Evolutionary conservation across 73 alveolate species (phyloP).

Genomic region (Blepharisma stoltei): DNA sequence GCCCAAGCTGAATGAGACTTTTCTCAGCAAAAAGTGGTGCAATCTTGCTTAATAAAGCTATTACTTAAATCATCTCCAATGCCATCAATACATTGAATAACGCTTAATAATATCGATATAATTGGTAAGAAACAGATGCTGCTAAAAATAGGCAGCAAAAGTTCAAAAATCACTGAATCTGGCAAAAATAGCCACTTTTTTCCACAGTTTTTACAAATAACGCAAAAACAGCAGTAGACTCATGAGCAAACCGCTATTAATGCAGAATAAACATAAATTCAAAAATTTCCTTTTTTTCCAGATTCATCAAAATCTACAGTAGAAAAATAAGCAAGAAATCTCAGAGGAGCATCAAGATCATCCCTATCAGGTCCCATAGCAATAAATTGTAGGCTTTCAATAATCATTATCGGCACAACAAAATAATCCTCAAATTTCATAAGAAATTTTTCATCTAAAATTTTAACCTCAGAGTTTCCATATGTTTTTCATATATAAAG

Average conservation of each 20-base stretch:
- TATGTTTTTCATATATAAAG: neutral
- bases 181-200: no score
- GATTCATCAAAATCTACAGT: no score
- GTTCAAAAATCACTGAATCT: neutral
- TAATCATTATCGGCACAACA: neutral
- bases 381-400: neutral
- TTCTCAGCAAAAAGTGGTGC: constrained; percentile 21
- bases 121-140: constrained; percentile 2
- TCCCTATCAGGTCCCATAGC: constrained; percentile 17
- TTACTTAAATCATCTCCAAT: neutral
- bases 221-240: no score
- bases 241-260: no score
- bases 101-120: neutral
- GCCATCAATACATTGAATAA: neutral
- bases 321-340: no score
- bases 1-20: neutral
- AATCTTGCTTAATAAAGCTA: neutral
- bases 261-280: no score
- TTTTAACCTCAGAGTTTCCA: neutral
- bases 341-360: no score
- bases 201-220: no score
- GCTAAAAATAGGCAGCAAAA: constrained; percentile 3
- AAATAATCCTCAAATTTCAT: neutral
- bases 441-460: neutral
- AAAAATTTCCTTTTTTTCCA: no score